phyloP scores from a whole-genome alignment of 164 flowering plant species.

The Umbellularia californica region DNA sequence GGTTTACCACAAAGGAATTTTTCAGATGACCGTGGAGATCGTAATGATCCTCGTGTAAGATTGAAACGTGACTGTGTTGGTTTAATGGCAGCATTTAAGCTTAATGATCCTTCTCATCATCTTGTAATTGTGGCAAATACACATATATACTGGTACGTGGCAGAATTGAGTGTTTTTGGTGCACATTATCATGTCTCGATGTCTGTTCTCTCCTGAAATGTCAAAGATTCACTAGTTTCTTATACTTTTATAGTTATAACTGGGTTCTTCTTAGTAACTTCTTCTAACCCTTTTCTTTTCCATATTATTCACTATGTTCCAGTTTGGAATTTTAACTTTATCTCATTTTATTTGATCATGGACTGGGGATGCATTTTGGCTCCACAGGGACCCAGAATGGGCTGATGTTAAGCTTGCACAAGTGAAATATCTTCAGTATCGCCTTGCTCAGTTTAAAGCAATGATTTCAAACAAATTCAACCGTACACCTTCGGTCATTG shows the following conservation, averaged over 20 bases:
- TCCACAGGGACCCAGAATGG: slow-evolving; percentile 86
- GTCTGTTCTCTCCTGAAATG: background rate
- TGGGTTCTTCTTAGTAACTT: background rate
- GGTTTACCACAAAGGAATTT: slow-evolving; percentile 23
- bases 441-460: slow-evolving; percentile 54
- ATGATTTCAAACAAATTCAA: slow-evolving; percentile 48
- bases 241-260: background rate
- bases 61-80: slow-evolving; percentile 96
- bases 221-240: background rate
- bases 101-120: slow-evolving; percentile 46
- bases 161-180: background rate
- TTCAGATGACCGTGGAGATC: slow-evolving; percentile 53
- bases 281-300: background rate
- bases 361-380: background rate
- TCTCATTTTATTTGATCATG: background rate
- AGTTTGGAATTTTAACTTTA: background rate
- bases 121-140: slow-evolving; percentile 80
- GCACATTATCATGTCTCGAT: background rate
- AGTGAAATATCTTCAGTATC: slow-evolving; percentile 71
- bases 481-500: slow-evolving; percentile 57
- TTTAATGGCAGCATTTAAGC: slow-evolving; percentile 76
- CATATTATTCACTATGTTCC: background rate
- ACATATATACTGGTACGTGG: slow-evolving; percentile 81
- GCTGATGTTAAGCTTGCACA: slow-evolving; percentile 98
- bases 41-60: slow-evolving; percentile 79